Evolutionary conservation across 176 grass and related monocot genomes (phyloP), one percentile per base, ranked within the genome.

Genomic region (Tuctoria greenei): DNA sequence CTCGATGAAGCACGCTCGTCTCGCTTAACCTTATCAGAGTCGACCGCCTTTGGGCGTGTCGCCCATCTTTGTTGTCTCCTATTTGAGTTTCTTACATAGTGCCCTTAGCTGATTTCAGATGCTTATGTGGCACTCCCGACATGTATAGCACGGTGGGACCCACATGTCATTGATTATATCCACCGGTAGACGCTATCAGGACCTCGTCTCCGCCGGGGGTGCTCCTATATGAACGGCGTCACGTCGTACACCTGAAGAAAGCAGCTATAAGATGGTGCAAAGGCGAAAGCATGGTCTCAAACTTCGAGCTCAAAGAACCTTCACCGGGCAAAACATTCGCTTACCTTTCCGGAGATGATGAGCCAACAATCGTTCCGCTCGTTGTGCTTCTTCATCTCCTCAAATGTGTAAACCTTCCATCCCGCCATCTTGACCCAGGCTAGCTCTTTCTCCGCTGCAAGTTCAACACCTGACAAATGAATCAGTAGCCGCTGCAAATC

Each of bases 171-270:
- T n/a, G n/a, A n/a, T n/a, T n/a, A n/a, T n/a, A n/a, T n/a, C n/a
- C 81, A 97, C 91, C 91, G 52, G 76, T 88, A 61, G 45, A 88
- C 11, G 91, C 91, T 67, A 97, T 68, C 74, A 97, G 63, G 75
- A 97, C 88, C 44, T 97, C 95, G 72, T 93, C 95, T 59, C 95
- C 91, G 28, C 95, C 95, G 9, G 88, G n/a, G 95, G 86, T 97
- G 95, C 67, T 97, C 91, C 67, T 93, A 86, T 91, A 92, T 93
- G 81, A 93, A 97, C 81, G 72, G 52, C 61, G 91, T 90, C 6
- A 97, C 79, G 88, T 97, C 91, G 79, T 88, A 97, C 75, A 97
- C 93, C 93, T 93, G 73, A 44, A 47, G 28, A 50, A 16, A 47
- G 58, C 62, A 54, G 18, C 43, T 42, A 13, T 31, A 8, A 67